Evolutionary conservation across 768 basidiomycete genomes (phyloP), one percentile per base, ranked within the genome.

Genomic region (Auricularia sp.): DNA sequence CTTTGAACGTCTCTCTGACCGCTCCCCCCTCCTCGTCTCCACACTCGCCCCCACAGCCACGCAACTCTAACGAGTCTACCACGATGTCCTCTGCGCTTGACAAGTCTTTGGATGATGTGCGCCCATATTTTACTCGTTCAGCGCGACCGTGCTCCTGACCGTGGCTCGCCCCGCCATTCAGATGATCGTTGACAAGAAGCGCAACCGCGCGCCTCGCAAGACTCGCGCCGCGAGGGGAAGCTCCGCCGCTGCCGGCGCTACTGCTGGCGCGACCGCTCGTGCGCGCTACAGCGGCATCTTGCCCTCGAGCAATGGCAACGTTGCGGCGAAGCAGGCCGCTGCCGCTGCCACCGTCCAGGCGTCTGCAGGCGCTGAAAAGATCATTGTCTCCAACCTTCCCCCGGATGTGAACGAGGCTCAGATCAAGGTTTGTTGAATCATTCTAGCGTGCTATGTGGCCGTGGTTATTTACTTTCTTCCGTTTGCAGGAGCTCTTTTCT

Each of bases 381-480:
- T 98, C 69, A 92, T 98, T 70, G 92, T 99, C 63, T 93, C 91
- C 68, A 95, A 95, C 74, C 86, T 99, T 56, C 96, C 96, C 36
- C 72, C 75, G 6, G 96, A 99, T 72, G 96, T 99, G 63, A 96
- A 93, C 69, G 95, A 98, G 74, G 77, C 81, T 18, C 93, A 97
- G 76, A 86, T 99, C 76, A 91, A 90, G 84, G 97, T 98, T 67
- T 66, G 84, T 78, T 39, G 18, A 35, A 2, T 39, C 62, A 62
- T 34, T 42, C 36, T 36, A 44, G 5, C 14, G 35, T 33, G 33
- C 29, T 44, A 36, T 14, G 12, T 42, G 8, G 11, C 35, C 21
- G 23, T 18, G 21, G 34, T 23, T 53, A 62, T 7, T 61, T 63
- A 16, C 65, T 54, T 18, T 66, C 63, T 12, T 62, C 66, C 29